Evolutionary conservation across 192 early-diverging fungal genomes (phyloP).

Genomic region (Backusella sp.): DNA sequence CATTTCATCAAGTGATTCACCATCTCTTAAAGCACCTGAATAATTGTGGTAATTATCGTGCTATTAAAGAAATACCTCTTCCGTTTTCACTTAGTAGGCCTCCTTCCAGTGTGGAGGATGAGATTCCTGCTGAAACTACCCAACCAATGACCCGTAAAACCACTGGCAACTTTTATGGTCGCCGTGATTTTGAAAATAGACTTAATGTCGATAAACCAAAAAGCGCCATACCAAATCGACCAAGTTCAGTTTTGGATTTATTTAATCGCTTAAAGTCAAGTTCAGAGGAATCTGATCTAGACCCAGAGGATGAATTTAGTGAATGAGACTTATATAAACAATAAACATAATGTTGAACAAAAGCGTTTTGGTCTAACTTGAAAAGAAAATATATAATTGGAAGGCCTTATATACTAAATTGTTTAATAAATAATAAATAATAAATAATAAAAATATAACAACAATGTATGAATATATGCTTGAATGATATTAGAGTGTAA

Average conservation of each 20-base stretch:
- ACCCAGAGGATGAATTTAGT: not conserved
- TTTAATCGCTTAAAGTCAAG: not conserved
- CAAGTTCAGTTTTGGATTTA: not conserved
- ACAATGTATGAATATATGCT: not conserved
- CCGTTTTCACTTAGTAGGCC: conserved; percentile 46
- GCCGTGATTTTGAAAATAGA: conserved; percentile 40
- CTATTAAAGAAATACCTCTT: conserved; percentile 76
- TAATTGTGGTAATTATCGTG: conserved; percentile 79
- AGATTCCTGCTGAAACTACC: not conserved
- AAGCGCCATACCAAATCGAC: not conserved
- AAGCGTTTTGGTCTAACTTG: not conserved
- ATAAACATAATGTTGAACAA: not conserved
- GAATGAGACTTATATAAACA: not conserved
- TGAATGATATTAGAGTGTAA: not conserved
- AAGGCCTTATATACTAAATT: not conserved
- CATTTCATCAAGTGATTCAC: no score
- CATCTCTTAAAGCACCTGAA: conserved; percentile 55
- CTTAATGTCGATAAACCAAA: not conserved
- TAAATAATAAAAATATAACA: not conserved
- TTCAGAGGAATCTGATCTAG: not conserved
- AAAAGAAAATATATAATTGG: not conserved
- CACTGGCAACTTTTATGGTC: conserved; percentile 32
- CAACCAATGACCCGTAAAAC: not conserved
- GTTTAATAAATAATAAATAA: not conserved
- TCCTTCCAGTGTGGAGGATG: conserved; percentile 13